Base-by-base conservation (phyloP, 352 stramenopile genomes). In the Phytophthora litchii region DNA sequence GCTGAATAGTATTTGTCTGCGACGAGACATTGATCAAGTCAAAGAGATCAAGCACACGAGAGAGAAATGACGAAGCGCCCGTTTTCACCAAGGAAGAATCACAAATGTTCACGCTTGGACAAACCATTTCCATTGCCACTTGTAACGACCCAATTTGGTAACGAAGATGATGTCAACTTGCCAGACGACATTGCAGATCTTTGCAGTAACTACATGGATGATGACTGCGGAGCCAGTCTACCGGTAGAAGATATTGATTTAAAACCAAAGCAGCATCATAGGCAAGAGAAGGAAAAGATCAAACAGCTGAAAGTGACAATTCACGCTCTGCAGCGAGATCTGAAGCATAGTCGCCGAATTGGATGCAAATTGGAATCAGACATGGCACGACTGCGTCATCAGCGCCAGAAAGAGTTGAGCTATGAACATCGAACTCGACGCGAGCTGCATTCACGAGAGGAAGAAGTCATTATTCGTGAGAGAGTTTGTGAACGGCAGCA, bases 51-150 rank as follows among this genome's bases (percentile, higher is more conserved):
- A 20, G 6, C 14, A 41, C 35, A 17, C n/a, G 32, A 38, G 21
- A 35, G 19, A 41, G 41, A 51, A 51, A 59, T 51, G 51, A 38
- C 19, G 31, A 60, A 60, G 34, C 14, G 40, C 41, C 11, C 42
- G 10, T 17, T 36, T n/a, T n/a, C n/a, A n/a, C n/a, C n/a, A n/a
- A n/a, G n/a, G n/a, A n/a, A n/a, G n/a, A n/a, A 54, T 4, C 13
- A 11, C 19, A 31, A 11, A 21, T n/a, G n/a, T n/a, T n/a, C n/a
- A n/a, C n/a, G n/a, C n/a, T n/a, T n/a, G n/a, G n/a, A n/a, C n/a
- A n/a, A n/a, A n/a, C n/a, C n/a, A n/a, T n/a, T n/a, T n/a, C n/a
- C n/a, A n/a, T n/a, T n/a, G n/a, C n/a, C n/a, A n/a, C n/a, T n/a
- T n/a, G n/a, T n/a, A n/a, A n/a, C n/a, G n/a, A n/a, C n/a, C n/a